These are phyloP conservation scores for Phyllosticta capitalensis DNA, from an alignment of 2,329 filamentous ascomycete genomes.

Conservation along the genomic window DNA sequence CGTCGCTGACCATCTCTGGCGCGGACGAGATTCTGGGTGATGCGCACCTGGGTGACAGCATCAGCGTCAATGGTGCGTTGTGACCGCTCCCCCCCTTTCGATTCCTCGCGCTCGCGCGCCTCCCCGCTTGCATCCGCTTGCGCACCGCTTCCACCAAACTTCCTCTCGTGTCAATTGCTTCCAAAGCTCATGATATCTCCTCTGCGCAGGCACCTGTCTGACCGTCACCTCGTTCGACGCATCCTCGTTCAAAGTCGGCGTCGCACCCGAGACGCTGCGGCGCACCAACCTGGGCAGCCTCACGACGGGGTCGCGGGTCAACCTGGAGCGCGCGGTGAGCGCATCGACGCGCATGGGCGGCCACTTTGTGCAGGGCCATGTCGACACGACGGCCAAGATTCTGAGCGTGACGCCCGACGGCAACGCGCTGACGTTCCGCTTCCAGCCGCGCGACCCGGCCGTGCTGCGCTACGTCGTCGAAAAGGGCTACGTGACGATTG, in stretches of 20 bases:
- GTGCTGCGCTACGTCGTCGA: constrained; percentile 84
- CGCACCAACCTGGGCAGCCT: constrained; percentile 87
- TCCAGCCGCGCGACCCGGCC: constrained; percentile 58
- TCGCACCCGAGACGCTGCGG: constrained; percentile 90
- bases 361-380: constrained; percentile 96
- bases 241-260: constrained; percentile 73
- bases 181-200: neutral
- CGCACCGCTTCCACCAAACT: neutral
- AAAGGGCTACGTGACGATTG: constrained; percentile 91
- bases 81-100: neutral
- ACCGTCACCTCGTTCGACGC: constrained; percentile 69
- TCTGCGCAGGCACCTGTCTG: constrained; percentile 59
- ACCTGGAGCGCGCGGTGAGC: constrained; percentile 87
- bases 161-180: neutral
- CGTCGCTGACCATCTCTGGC: constrained; percentile 77
- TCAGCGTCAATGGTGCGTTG: constrained; percentile 69
- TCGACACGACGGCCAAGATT: constrained; percentile 79
- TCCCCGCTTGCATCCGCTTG: neutral
- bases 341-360: constrained; percentile 93
- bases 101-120: neutral
- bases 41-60: constrained; percentile 82
- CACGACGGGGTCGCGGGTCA: constrained; percentile 58
- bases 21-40: constrained; percentile 69
- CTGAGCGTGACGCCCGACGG: constrained; percentile 66
- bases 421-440: constrained; percentile 79